These are phyloP conservation scores for Phytophthora citricola DNA, from an alignment of 352 stramenopile species.

Conservation along the genomic window DNA sequence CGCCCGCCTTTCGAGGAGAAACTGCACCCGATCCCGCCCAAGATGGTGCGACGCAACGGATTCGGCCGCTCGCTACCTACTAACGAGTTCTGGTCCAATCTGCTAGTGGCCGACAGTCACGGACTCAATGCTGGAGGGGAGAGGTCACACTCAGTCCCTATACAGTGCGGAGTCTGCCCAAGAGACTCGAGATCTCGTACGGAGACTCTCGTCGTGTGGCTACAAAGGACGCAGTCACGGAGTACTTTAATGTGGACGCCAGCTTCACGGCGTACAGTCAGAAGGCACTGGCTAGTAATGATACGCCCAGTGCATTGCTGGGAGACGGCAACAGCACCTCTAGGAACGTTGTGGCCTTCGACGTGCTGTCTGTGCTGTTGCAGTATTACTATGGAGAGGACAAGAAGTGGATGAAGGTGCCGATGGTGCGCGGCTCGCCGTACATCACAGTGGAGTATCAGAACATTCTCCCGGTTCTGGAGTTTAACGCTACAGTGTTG, in stretches of 20 bases:
- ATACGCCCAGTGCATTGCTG: constrained; percentile 39
- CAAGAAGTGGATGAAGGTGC: constrained; percentile 59
- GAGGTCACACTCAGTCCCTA: constrained; percentile 87
- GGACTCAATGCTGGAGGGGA: constrained; percentile 73
- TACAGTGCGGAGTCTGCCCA: constrained; percentile 72
- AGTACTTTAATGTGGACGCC: constrained; percentile 86
- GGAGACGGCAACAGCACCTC: constrained; percentile 71
- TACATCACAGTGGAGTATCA: constrained; percentile 88
- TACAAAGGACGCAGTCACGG: constrained; percentile 61
- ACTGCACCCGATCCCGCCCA: constrained; percentile 65
- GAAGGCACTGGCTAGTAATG: constrained; percentile 26
- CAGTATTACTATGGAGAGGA: constrained; percentile 59
- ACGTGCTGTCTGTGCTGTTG: constrained; percentile 70
- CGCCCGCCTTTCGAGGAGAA: constrained; percentile 61
- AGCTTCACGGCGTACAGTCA: constrained; percentile 72
- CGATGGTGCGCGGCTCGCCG: constrained; percentile 70
- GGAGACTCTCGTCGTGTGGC: constrained; percentile 76
- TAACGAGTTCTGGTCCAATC: constrained; percentile 92
- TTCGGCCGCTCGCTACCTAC: constrained; percentile 76
- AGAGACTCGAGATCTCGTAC: constrained; percentile 85
- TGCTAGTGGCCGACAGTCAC: constrained; percentile 81
- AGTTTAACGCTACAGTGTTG: constrained; percentile 70
- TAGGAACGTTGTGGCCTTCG: constrained; percentile 71
- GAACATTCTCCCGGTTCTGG: constrained; percentile 67
- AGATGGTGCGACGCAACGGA: constrained; percentile 52